phyloP scores from a whole-genome alignment of 192 early-diverging fungal genomes.

The Jimgerdemannia flammicorona region DNA sequence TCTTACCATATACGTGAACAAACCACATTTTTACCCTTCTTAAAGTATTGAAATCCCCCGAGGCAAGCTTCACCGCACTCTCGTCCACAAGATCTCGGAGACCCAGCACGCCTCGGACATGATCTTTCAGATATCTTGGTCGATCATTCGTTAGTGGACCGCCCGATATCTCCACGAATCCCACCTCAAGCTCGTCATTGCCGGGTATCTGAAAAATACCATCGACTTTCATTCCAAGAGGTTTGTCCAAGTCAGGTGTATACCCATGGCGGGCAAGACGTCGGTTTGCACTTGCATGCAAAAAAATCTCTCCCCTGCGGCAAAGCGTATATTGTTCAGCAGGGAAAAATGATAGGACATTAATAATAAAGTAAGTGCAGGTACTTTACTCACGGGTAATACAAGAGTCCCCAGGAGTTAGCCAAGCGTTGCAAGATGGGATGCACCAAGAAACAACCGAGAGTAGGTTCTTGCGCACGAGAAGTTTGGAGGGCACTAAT shows the following conservation, averaged over 20 bases:
- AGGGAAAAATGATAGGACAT: too few species aligned
- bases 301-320: too few species aligned
- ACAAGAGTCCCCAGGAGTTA: slow-evolving; percentile 3
- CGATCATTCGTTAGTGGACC: slow-evolving; percentile 7
- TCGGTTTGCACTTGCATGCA: too few species aligned
- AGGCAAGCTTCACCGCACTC: slow-evolving; percentile 5
- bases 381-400: too few species aligned
- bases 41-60: slow-evolving; percentile 11
- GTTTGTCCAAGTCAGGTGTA: slow-evolving; percentile 2
- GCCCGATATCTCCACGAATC: slow-evolving; percentile 12
- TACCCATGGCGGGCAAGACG: too few species aligned
- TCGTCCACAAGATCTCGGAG: slow-evolving; percentile 10
- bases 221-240: slow-evolving; percentile 3
- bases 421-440: slow-evolving; percentile 6
- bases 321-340: too few species aligned
- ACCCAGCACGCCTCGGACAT: slow-evolving; percentile 9
- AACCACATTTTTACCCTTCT: slow-evolving; percentile 8
- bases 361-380: too few species aligned
- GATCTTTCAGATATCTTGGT: slow-evolving; percentile 19
- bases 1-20: slow-evolving; percentile 17
- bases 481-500: slow-evolving; percentile 4
- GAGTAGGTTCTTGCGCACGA: slow-evolving; percentile 4
- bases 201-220: slow-evolving; percentile 8
- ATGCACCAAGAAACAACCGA: slow-evolving; percentile 13
- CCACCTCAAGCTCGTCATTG: slow-evolving; percentile 13